Evolutionary conservation across 2,329 filamentous ascomycete species (phyloP).

Genomic region (Aspergillus pseudoterreus): DNA sequence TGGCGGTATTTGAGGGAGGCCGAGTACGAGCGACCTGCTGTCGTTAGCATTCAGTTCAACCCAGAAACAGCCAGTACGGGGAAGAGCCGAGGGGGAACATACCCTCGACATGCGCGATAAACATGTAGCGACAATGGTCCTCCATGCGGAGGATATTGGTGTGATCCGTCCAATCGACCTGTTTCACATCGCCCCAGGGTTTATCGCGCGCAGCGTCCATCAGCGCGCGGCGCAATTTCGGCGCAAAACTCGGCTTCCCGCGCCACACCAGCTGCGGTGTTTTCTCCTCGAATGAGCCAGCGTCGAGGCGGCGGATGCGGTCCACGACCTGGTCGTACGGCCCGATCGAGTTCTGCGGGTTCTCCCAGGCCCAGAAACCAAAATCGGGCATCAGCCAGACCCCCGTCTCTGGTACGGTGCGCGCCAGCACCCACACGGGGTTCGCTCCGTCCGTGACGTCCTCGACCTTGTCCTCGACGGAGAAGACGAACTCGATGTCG

Average conservation of each 20-base stretch:
- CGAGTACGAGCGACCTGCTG: conserved; percentile 40
- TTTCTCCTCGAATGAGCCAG: conserved; percentile 35
- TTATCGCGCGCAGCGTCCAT: conserved; percentile 38
- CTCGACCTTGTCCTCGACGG: conserved; percentile 40
- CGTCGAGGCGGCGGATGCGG: conserved; percentile 22
- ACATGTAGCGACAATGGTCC: conserved; percentile 53
- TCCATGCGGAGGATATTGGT: conserved; percentile 47
- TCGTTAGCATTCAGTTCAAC: neutral
- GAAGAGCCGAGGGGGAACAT: conserved; percentile 9
- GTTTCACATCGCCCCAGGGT: conserved; percentile 47
- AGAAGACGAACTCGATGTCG: conserved; percentile 48
- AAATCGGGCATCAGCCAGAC: conserved; percentile 53
- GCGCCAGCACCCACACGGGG: conserved; percentile 44
- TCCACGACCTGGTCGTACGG: conserved; percentile 36
- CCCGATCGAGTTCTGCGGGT: conserved; percentile 30
- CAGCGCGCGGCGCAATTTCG: conserved; percentile 38
- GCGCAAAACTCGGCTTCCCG: conserved; percentile 42
- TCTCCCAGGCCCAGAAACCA: conserved; percentile 50
- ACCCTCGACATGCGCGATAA: conserved; percentile 52
- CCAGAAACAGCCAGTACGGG: neutral
- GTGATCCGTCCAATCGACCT: conserved; percentile 37
- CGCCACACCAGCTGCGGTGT: conserved; percentile 47
- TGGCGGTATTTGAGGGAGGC: conserved; percentile 49
- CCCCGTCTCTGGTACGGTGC: conserved; percentile 36
- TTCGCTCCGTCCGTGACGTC: conserved; percentile 35